These are phyloP conservation scores for Ramularia endophylla DNA, from an alignment of 2,329 filamentous ascomycete species.

Conservation along the genomic window DNA sequence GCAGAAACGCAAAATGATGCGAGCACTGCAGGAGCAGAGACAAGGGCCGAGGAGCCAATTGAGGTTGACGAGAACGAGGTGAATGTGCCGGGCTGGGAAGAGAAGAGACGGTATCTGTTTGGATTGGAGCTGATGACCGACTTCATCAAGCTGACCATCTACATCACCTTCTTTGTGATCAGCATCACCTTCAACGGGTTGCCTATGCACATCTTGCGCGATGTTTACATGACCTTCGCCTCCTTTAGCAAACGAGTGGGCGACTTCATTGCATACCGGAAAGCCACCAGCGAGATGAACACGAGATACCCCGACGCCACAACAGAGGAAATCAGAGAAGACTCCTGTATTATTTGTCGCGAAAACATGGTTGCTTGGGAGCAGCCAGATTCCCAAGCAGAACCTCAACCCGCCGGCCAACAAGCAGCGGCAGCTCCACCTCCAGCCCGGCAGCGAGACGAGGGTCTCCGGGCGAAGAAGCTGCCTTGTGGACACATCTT, in stretches of 20 bases:
- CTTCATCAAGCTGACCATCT: conserved; percentile 84
- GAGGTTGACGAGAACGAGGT: conserved; percentile 90
- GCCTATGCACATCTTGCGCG: conserved; percentile 92
- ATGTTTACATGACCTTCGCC: conserved; percentile 87
- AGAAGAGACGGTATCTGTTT: conserved; percentile 88
- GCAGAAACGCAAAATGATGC: conserved; percentile 23
- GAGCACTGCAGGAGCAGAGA: too few relatives aligned
- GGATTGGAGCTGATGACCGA: conserved; percentile 76
- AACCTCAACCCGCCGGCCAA: conserved; percentile 25
- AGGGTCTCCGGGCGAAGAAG: conserved; percentile 86
- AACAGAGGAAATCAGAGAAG: conserved; percentile 71
- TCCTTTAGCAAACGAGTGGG: conserved; percentile 87
- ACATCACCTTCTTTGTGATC: conserved; percentile 87
- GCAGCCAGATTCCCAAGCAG: conserved; percentile 40
- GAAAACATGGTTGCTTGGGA: conserved; percentile 89
- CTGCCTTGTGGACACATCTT: conserved; percentile 93
- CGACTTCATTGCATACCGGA: conserved; percentile 83
- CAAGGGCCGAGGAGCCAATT: conserved; percentile 27
- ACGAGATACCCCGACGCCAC: conserved; percentile 84
- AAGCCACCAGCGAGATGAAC: conserved; percentile 92
- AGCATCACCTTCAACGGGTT: conserved; percentile 90
- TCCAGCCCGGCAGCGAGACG: conserved; percentile 52
- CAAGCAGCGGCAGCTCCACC: conserved; percentile 29
- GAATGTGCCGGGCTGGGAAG: conserved; percentile 93
- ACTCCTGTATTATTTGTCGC: conserved; percentile 96